Percentiles rank a stretch among this genome's conserved stretches.
Evolutionary conservation across 164 flowering plant species (phyloP).

Genomic region (Santalum album): DNA sequence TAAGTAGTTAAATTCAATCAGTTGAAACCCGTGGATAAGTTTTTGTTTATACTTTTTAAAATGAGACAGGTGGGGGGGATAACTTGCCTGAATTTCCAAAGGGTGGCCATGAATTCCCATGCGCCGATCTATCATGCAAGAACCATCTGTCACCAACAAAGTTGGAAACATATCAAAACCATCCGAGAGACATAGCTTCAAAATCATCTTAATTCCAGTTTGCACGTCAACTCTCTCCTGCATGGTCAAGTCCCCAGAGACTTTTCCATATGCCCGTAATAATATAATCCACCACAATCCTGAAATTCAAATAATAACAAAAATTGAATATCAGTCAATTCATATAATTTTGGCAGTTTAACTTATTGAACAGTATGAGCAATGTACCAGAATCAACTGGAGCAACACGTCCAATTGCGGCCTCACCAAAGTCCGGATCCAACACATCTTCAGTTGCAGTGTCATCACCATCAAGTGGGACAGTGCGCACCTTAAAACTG

Average conservation of each 20-base stretch:
- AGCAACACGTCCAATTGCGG: constrained; percentile 87
- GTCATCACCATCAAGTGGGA: constrained; percentile 78
- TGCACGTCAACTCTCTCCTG: constrained; percentile 80
- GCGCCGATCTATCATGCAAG: constrained; percentile 86
- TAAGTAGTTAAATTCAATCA: no score
- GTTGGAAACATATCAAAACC: constrained; percentile 93
- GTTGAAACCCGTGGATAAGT: no score
- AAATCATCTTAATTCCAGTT: constrained; percentile 78
- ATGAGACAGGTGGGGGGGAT: not conserved
- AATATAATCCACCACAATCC: constrained; percentile 88
- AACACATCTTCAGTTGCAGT: constrained; percentile 60
- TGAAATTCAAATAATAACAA: constrained; percentile 10
- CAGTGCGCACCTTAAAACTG: constrained; percentile 72
- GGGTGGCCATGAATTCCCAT: constrained; percentile 94
- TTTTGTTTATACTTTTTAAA: no score
- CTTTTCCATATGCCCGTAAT: constrained; percentile 76
- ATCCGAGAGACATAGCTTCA: constrained; percentile 76
- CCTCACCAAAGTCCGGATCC: constrained; percentile 89
- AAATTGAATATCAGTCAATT: not conserved
- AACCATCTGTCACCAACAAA: constrained; percentile 74
- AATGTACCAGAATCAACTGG: constrained; percentile 76
- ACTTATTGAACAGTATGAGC: constrained; percentile 3
- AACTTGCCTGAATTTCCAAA: constrained; percentile 65
- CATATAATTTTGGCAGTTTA: not conserved
- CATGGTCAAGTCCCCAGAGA: constrained; percentile 62